A percentile compares a stretch with the other conserved stretches of the same genome.
These are phyloP conservation scores for Sugiyamaella paludigena DNA, from an alignment of 1,139 yeast genomes.

Conservation along the genomic window DNA sequence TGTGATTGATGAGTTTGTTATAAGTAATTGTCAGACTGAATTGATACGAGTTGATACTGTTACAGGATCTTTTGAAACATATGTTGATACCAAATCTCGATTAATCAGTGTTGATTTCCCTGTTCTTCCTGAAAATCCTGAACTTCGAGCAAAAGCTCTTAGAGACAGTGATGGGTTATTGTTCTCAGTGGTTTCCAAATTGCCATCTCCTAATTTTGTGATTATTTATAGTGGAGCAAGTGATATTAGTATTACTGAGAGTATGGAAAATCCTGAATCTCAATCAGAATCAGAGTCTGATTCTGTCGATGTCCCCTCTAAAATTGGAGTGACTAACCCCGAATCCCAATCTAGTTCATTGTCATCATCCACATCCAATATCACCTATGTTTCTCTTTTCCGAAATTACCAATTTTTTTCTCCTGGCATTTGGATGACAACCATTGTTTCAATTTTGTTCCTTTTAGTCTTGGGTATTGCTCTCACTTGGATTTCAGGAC, in stretches of 20 bases:
- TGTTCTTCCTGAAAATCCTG: slow-evolving; percentile 22
- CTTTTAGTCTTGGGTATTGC: slow-evolving; percentile 53
- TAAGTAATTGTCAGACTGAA: slow-evolving; percentile 33
- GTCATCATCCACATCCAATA: not conserved
- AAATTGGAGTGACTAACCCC: slow-evolving; percentile 1
- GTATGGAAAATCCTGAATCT: not conserved
- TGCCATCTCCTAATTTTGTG: slow-evolving; percentile 37
- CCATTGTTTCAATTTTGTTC: slow-evolving; percentile 56
- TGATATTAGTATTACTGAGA: not conserved
- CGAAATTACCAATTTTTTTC: slow-evolving; percentile 51
- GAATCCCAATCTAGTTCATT: slow-evolving; percentile 11
- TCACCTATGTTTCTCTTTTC: slow-evolving; percentile 37
- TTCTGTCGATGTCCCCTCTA: not conserved
- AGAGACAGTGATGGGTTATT: slow-evolving; percentile 32
- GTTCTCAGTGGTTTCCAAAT: slow-evolving; percentile 30
- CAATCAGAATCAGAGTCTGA: not conserved
- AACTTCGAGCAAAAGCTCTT: slow-evolving; percentile 23
- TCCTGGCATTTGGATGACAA: slow-evolving; percentile 68
- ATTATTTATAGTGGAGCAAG: slow-evolving; percentile 33
- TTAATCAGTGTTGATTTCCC: slow-evolving; percentile 34
- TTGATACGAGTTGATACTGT: slow-evolving; percentile 28
- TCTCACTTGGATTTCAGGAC: slow-evolving; percentile 56
- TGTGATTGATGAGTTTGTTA: slow-evolving; percentile 21
- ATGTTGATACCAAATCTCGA: slow-evolving; percentile 34
- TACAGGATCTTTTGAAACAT: slow-evolving; percentile 29